Conservation (phyloP, 1,139 yeast genomes). For the Kodamaea sp. region DNA sequence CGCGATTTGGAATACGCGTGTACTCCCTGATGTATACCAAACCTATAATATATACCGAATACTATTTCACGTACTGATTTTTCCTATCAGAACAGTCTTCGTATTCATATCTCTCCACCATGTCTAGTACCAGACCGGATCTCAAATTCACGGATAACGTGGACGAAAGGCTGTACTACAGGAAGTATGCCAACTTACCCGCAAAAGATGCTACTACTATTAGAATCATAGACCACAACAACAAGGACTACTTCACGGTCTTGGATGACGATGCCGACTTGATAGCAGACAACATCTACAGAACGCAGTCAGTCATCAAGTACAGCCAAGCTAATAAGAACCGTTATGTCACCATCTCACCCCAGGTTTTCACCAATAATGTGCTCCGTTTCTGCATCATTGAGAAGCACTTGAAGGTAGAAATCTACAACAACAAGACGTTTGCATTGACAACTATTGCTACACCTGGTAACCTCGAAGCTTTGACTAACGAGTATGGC, state of each 20-base stretch:
- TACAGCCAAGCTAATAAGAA: constrained; percentile 45
- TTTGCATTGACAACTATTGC: constrained; percentile 68
- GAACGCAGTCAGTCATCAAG: constrained; percentile 79
- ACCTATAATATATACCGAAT: no score
- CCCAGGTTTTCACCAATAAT: constrained; percentile 64
- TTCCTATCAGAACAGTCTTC: no score
- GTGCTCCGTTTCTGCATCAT: constrained; percentile 68
- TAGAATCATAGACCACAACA: constrained; percentile 66
- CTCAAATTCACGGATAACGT: constrained; percentile 65
- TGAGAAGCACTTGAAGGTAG: constrained; percentile 72
- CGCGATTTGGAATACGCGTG: no score
- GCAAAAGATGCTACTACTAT: constrained; percentile 49
- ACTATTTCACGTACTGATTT: no score
- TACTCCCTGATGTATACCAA: no score
- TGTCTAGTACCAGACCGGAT: constrained; percentile 71
- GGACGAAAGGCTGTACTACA: constrained; percentile 67
- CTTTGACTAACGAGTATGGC: constrained; percentile 37
- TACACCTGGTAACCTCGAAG: constrained; percentile 86
- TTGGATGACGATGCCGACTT: constrained; percentile 77
- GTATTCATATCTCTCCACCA: no score
- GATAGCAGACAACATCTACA: constrained; percentile 81
- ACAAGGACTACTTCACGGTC: constrained; percentile 75
- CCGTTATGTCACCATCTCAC: constrained; percentile 75
- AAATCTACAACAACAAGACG: constrained; percentile 59
- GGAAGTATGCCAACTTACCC: constrained; percentile 55